Conservation (phyloP, 2,329 filamentous ascomycete genomes). For the Talaromyces albobiverticillius region DNA sequence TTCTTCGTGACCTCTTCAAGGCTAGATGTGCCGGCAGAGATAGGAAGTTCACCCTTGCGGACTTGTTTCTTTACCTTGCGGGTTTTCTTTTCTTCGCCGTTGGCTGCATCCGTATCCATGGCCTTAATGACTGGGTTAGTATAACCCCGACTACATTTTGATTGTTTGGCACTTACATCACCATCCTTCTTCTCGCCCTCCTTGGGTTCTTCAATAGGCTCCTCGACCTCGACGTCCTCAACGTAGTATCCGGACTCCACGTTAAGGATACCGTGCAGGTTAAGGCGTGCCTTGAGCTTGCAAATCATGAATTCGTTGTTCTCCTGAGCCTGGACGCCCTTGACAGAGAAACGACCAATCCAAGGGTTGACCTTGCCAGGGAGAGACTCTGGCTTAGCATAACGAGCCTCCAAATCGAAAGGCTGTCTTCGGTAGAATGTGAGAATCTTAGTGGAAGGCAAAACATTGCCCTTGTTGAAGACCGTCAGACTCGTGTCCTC, state of each 20-base stretch:
- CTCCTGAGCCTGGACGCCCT: slow-evolving; percentile 89
- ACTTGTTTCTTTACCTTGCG: slow-evolving; percentile 99
- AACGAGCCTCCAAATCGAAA: slow-evolving; percentile 93
- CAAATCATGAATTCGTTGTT: slow-evolving; percentile 99
- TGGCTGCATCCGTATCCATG: slow-evolving; percentile 74
- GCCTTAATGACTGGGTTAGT: slow-evolving; percentile 55
- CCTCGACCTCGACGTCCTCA: slow-evolving; percentile 95
- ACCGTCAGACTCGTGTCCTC: slow-evolving; percentile 97
- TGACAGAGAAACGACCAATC: slow-evolving; percentile 97
- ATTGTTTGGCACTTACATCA: slow-evolving; percentile 39
- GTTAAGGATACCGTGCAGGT: slow-evolving; percentile 93
- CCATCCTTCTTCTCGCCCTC: slow-evolving; percentile 63
- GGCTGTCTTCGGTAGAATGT: slow-evolving; percentile 99
- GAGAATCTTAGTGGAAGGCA: slow-evolving; percentile 98
- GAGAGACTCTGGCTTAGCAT: slow-evolving; percentile 79
- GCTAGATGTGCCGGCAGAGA: slow-evolving; percentile 77
- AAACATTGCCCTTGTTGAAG: slow-evolving; percentile 94
- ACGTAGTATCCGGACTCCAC: slow-evolving; percentile 97
- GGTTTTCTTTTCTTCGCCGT: slow-evolving; percentile 73
- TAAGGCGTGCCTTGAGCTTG: slow-evolving; percentile 97
- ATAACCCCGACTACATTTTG: slow-evolving; percentile 2
- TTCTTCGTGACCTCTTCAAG: slow-evolving; percentile 69
- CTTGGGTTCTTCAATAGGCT: slow-evolving; percentile 68
- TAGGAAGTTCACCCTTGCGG: slow-evolving; percentile 90
- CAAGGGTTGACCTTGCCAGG: slow-evolving; percentile 89